phyloP scores from a whole-genome alignment of 2,329 filamentous ascomycete genomes.

The Cercospora brassicicola region DNA sequence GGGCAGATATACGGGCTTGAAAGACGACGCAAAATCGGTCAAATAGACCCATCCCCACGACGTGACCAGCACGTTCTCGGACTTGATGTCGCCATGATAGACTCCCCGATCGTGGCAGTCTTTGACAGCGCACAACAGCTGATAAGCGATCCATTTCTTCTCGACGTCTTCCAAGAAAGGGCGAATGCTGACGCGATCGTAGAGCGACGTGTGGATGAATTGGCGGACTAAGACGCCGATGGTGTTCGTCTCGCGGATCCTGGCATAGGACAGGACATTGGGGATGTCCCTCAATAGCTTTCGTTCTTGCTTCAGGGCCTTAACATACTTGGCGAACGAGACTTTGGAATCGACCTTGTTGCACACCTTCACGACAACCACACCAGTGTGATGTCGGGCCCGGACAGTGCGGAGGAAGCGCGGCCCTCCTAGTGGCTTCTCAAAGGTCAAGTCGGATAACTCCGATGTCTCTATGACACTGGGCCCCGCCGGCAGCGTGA shows the following conservation, averaged over 20 bases:
- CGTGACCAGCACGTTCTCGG: conserved; percentile 92
- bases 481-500: conserved; percentile 84
- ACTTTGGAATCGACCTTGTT: conserved; percentile 80
- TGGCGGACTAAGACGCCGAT: conserved; percentile 93
- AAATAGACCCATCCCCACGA: conserved; percentile 99
- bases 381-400: conserved; percentile 82
- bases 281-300: conserved; percentile 77
- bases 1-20: conserved; percentile 89
- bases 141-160: conserved; percentile 98
- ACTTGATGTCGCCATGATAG: conserved; percentile 98
- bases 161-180: conserved; percentile 97
- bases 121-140: conserved; percentile 84
- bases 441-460: conserved; percentile 84
- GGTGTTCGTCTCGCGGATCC: conserved; percentile 85
- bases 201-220: conserved; percentile 93
- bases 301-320: conserved; percentile 79
- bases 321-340: conserved; percentile 75
- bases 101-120: conserved; percentile 88
- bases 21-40: conserved; percentile 93
- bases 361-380: conserved; percentile 91
- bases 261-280: conserved; percentile 87
- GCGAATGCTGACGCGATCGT: conserved; percentile 93
- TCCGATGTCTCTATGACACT: conserved; percentile 93
- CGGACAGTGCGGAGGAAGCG: conserved; percentile 97
- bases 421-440: conserved; percentile 85